Evolutionary conservation across 1,139 yeast genomes (phyloP).

Genomic region (Pneumocystis wakefieldiae): DNA sequence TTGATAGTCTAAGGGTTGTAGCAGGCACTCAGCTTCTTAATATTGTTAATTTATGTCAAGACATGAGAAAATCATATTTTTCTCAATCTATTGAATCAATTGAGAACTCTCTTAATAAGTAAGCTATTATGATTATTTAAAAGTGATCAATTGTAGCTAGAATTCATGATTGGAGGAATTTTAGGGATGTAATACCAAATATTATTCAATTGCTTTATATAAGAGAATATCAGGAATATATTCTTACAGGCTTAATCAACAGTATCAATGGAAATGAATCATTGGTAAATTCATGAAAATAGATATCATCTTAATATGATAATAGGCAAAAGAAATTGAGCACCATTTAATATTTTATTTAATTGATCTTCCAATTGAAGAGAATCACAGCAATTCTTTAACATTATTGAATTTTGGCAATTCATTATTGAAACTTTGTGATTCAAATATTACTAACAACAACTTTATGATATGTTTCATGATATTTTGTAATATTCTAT

Average conservation of each 20-base stretch:
- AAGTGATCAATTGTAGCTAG: neutral
- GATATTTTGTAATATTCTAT: neutral
- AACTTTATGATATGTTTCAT: neutral
- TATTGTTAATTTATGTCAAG: neutral
- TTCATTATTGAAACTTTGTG: neutral
- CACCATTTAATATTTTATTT: neutral
- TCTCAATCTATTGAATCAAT: neutral
- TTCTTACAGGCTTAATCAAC: neutral
- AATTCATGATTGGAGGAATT: neutral
- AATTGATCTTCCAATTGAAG: neutral
- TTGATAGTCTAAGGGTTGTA: conserved; percentile 3
- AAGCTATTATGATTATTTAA: neutral
- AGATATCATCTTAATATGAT: neutral
- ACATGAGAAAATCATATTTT: neutral
- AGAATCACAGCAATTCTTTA: neutral
- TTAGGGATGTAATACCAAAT: neutral
- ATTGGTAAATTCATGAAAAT: neutral
- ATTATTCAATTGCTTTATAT: neutral
- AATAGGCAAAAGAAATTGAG: neutral
- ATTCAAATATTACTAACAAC: neutral
- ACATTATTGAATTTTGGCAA: neutral
- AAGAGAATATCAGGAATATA: neutral
- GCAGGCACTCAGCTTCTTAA: neutral
- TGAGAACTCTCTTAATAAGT: neutral
- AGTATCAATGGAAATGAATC: neutral